Base-by-base conservation (phyloP, 176 grass and related monocot genomes). In the Phoenix dactylifera region DNA sequence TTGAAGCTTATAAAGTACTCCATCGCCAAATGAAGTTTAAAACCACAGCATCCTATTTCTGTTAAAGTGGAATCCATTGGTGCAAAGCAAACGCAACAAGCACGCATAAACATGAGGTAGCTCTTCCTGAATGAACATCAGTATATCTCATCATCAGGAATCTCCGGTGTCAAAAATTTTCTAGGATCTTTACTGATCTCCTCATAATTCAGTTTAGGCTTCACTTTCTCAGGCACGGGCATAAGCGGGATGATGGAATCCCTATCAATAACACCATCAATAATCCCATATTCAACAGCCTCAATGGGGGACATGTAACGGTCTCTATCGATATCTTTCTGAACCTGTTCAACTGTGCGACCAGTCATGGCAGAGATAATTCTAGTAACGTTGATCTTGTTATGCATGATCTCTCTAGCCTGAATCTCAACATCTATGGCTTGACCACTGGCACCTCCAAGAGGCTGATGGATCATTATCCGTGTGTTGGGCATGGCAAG, bases 401-500 rank as follows among this genome's bases (percentile, higher is more conserved):
- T 91, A 1, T 77, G 62, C 65, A 97, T 52, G 19, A 97, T 83
- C 71, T 97, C 93, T 64, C 70, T 85, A 16, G 93, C 78, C 84
- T 88, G 86, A 44, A 80, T 74, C 63, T 91, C 80, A 17, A 91
- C 87, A 60, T 79, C 77, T 60, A 86, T 70, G 39, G 85, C 87
- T 49, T 75, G 65, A 20, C 92, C 92, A 67, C 87, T 88, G 4
- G 87, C 84, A n/a, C 81, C 84, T 59, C 87, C 92, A 24, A 84
- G 67, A 1, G 87, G 92, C 52, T 97, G 92, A 70, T 90, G 83
- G 63, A 97, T 73, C 92, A 97, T 91, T 53, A 97, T 88, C 23
- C 92, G 82, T 44, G 92, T 79, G 74, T 97, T 97, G 55, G 92
- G 92, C 92, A 97, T 88, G n/a, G 92, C 83, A 4, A 97, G 77